Base-by-base conservation (phyloP, 176 grass and related monocot species). In the Oryza meyeriana region DNA sequence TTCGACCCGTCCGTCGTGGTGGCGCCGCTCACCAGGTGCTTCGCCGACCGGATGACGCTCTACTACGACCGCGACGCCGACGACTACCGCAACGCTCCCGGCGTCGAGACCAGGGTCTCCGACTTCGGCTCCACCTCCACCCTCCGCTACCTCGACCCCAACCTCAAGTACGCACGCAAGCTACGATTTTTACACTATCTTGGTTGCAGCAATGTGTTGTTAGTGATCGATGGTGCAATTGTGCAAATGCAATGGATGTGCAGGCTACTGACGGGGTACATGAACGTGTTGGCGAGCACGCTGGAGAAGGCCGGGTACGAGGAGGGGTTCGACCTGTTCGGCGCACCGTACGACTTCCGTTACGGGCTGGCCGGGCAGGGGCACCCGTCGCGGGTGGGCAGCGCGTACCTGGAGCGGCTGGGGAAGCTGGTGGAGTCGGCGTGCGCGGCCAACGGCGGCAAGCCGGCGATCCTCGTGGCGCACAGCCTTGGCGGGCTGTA, bases 281-380 rank as follows among this genome's bases (percentile, higher is more conserved):
- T 94, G 95, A 87, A 72, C 78, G 30, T 75, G 1, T 62, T 98
- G 22, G 88, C 93, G 61, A 83, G 6, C 78, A 81, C 85, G 26
- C 77, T 98, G 80, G 88, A 98, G 86, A 61, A 82, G 64, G 76
- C 86, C 22, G 92, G 92, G 26, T 98, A 98, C 86, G 69, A 89
- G 72, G 95, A 98, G 8, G 87, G 86, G 0, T 50, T 4, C 4
- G 82, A 59, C 78, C 95, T 98, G 29, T 98, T 94, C 27, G 90
- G 90, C 40, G 92, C 92, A n/a, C 95, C 92, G 4, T 93, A 94
- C 44, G 92, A 98, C 88, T 98, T 93, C 69, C 88, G 95, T 4
- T 93, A 98, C 81, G 90, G 95, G 0, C 92, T 94, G 4, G 90
- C 95, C 34, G 84, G 67, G 62, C 70, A 79, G 33, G 84, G 90